Base-by-base conservation (phyloP, 2,329 filamentous ascomycete species). In the Paraphoma chrysanthemicola region DNA sequence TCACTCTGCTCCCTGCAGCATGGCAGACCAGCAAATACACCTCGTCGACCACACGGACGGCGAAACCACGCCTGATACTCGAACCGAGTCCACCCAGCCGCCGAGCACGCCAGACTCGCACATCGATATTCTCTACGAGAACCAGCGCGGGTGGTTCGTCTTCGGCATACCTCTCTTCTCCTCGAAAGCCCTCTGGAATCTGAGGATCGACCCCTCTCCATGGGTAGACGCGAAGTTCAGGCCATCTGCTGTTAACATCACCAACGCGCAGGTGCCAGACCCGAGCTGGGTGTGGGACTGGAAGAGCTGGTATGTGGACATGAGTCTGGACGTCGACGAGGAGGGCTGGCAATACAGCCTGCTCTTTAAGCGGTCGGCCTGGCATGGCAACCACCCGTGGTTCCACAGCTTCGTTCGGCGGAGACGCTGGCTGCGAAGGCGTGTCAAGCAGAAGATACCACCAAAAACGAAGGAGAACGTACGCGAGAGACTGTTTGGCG, bases 261-360 rank as follows among this genome's bases (percentile, higher is more conserved):
- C 89, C 57, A 97, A 92, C 57, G 93, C 94, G 0, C 93, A 97
- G 75, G 87, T 97, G 1, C 95, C 95, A 0, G 95, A 99, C 73
- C 95, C 95, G 6, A 92, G 89, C 60, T 99, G 95, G 95, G 88
- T 92, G 72, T 99, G 95, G 95, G 87, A 83, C 9, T 90, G 88
- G 88, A 85, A 84, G 71, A 83, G 82, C 41, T 90, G 88, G 87
- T 90, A 89, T 71, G 87, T 89, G 30, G 88, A 90, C 80, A 92
- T 85, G 92, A 94, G 81, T n/a, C 86, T 90, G 2, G 89, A 90
- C 56, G 88, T 91, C 10, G 95, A 98, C 69, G 90, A 94, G 60
- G 91, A 94, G 60, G 95, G 95, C 3, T 99, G 95, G 95, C 90
- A 96, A 73, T 99, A 99, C 77, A 95, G 92, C 14, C 93, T 97